Evolutionary conservation across 2,329 filamentous ascomycete species (phyloP).

Genomic region (Trichoderma oligosporum): DNA sequence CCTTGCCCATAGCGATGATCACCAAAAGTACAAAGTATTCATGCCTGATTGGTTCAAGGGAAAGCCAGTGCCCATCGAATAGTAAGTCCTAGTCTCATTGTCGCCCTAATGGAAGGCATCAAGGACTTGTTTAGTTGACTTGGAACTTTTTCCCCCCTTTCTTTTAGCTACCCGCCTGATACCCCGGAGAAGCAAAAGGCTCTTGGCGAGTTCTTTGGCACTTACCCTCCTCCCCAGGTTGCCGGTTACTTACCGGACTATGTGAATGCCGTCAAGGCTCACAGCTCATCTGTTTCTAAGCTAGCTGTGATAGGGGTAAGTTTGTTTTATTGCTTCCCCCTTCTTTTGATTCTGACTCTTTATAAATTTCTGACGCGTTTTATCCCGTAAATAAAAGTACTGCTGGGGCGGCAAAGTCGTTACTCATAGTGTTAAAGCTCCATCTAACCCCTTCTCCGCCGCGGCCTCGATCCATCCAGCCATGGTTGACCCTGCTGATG

Average conservation of each 20-base stretch:
- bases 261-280: slow-evolving; percentile 48
- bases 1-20: slow-evolving; percentile 51
- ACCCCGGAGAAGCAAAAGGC: slow-evolving; percentile 60
- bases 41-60: slow-evolving; percentile 91
- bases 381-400: slow-evolving; percentile 36
- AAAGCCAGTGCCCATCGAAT: slow-evolving; percentile 55
- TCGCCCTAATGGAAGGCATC: not conserved
- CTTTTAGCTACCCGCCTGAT: slow-evolving; percentile 56
- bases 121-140: not conserved
- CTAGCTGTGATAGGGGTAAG: slow-evolving; percentile 60
- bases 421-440: slow-evolving; percentile 46
- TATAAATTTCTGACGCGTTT: not conserved
- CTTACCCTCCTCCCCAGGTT: slow-evolving; percentile 45
- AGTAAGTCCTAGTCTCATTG: slow-evolving; percentile 32
- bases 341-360: not conserved
- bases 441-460: slow-evolving; percentile 53
- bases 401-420: slow-evolving; percentile 72
- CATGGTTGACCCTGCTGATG: slow-evolving; percentile 62
- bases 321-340: slow-evolving; percentile 2
- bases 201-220: slow-evolving; percentile 56
- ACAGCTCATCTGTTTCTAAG: slow-evolving; percentile 53
- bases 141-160: too few species aligned
- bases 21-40: slow-evolving; percentile 74
- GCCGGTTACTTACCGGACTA: slow-evolving; percentile 52
- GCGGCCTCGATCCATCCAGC: slow-evolving; percentile 55